Evolutionary conservation across 2,329 filamentous ascomycete species (phyloP).

Genomic region (Talaromyces sp.): DNA sequence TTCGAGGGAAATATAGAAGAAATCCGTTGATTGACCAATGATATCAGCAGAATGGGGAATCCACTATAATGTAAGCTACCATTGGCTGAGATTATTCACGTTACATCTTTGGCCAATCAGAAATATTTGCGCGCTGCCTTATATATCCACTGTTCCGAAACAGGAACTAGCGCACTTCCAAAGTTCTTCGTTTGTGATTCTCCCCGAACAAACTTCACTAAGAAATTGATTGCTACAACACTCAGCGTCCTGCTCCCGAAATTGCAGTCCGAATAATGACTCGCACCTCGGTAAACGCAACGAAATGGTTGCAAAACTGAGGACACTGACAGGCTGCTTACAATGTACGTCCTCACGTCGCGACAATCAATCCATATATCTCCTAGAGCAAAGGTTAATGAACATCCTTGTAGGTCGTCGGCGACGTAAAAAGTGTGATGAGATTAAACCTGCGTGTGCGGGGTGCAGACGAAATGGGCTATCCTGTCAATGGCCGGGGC

Average conservation of each 20-base stretch:
- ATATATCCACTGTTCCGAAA: background rate
- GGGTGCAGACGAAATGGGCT: constrained; percentile 7
- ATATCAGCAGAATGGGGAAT: background rate
- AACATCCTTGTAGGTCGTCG: background rate
- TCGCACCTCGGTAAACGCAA: background rate
- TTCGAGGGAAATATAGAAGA: background rate
- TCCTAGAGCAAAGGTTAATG: background rate
- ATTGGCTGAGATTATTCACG: background rate
- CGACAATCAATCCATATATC: background rate
- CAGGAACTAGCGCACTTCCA: no score
- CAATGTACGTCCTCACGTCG: background rate
- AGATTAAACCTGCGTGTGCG: background rate
- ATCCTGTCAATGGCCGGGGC: constrained; percentile 3
- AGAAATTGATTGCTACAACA: background rate
- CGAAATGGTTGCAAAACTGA: constrained; percentile 10
- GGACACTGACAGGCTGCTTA: constrained; percentile 10
- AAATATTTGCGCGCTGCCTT: background rate
- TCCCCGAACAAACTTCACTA: background rate
- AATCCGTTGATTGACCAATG: background rate
- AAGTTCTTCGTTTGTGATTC: no score
- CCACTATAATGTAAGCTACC: background rate
- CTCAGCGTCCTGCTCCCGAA: background rate
- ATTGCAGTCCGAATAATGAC: background rate
- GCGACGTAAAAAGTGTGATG: constrained; percentile 13
- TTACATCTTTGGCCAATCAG: background rate